Conservation (phyloP, 2,329 filamentous ascomycete genomes). For the Tolypocladium paradoxum region DNA sequence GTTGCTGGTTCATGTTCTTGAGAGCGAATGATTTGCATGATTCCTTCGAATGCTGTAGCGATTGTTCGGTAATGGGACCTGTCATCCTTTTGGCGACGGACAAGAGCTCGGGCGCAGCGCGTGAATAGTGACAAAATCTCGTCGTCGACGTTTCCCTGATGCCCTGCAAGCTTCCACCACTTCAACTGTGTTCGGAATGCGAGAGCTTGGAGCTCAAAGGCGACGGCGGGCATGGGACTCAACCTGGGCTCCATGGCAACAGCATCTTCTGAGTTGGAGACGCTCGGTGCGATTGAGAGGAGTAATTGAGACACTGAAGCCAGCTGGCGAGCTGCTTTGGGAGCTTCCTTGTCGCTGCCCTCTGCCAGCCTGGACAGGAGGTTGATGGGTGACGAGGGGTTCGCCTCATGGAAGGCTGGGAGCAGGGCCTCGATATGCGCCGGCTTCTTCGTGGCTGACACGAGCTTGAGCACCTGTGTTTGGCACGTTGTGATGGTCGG, state of each 20-base stretch:
- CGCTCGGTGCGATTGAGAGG: conserved; percentile 54
- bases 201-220: conserved; percentile 53
- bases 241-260: conserved; percentile 41
- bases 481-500: conserved; percentile 53
- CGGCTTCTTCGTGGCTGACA: conserved; percentile 50
- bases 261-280: conserved; percentile 52
- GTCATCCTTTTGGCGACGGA: conserved; percentile 34
- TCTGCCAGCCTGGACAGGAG: conserved; percentile 40
- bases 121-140: conserved; percentile 57
- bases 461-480: conserved; percentile 51
- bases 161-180: conserved; percentile 55
- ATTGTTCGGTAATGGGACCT: conserved; percentile 26
- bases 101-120: conserved; percentile 51
- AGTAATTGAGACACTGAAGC: conserved; percentile 55
- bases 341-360: conserved; percentile 30
- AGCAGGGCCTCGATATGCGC: conserved; percentile 46
- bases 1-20: conserved; percentile 22
- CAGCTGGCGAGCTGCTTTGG: conserved; percentile 54
- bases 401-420: conserved; percentile 40
- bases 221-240: conserved; percentile 43
- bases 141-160: conserved; percentile 48
- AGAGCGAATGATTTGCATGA: conserved; percentile 21
- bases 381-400: conserved; percentile 45
- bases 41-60: conserved; percentile 16
- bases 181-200: conserved; percentile 50